Conservation (phyloP, 179 eudicot genomes). For the Beta corolliflora region DNA sequence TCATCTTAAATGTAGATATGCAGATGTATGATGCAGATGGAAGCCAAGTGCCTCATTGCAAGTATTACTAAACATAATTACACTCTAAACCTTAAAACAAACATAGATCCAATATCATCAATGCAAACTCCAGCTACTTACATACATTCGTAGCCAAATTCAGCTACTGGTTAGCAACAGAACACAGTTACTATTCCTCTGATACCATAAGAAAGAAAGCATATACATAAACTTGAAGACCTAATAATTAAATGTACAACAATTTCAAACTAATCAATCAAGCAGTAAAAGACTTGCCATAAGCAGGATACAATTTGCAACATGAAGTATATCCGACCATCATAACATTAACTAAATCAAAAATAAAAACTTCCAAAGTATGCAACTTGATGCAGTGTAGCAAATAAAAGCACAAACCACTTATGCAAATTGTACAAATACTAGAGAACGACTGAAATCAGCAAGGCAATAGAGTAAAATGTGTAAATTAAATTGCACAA, state of each 20-base stretch:
- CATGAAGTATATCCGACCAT: neutral
- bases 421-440: neutral
- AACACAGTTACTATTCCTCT: neutral
- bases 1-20: too few species aligned
- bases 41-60: neutral
- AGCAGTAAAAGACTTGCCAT: neutral
- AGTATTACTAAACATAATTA: neutral
- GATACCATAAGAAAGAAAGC: neutral
- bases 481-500: conserved; percentile 23
- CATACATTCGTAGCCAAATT: too few species aligned
- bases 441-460: neutral
- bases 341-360: neutral
- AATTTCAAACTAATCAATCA: neutral
- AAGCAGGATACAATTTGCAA: neutral
- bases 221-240: neutral
- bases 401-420: neutral
- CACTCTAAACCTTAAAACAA: neutral
- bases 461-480: conserved; percentile 11
- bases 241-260: neutral
- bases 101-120: neutral
- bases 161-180: too few species aligned
- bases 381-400: neutral
- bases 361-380: neutral
- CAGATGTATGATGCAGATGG: neutral
- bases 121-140: neutral